These are phyloP conservation scores for Dimocarpus longan DNA, from an alignment of 345 rosid species.

Conservation along the genomic window DNA sequence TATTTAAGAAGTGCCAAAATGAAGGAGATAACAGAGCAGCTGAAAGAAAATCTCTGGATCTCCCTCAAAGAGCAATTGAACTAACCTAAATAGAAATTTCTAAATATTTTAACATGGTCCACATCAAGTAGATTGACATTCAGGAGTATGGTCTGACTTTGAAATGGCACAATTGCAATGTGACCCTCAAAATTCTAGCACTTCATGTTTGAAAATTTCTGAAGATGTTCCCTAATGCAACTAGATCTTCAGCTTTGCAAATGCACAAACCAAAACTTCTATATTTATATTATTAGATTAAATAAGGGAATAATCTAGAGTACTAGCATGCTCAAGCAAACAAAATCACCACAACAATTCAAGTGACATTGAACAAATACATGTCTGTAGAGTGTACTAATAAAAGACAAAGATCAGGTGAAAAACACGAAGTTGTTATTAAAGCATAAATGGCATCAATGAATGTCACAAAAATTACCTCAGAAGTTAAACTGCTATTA, in stretches of 20 bases:
- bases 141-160: not conserved
- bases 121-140: not conserved
- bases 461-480: constrained; percentile 46
- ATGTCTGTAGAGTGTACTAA: not conserved
- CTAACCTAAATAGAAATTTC: not conserved
- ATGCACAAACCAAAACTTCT: constrained; percentile 1
- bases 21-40: not conserved
- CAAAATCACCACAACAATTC: constrained; percentile 4
- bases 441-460: not conserved
- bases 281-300: not conserved
- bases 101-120: not conserved
- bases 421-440: not conserved
- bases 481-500: constrained; percentile 49
- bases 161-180: not conserved
- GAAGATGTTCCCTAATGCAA: not conserved
- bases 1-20: not conserved
- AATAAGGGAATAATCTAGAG: not conserved
- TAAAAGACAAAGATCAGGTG: constrained; percentile 1
- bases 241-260: not conserved
- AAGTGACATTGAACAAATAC: not conserved
- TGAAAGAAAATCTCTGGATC: not conserved
- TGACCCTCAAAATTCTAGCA: not conserved
- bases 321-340: not conserved
- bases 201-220: not conserved
- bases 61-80: not conserved